Base-by-base conservation (phyloP, 768 basidiomycete genomes). In the Termitomyces heimii region DNA sequence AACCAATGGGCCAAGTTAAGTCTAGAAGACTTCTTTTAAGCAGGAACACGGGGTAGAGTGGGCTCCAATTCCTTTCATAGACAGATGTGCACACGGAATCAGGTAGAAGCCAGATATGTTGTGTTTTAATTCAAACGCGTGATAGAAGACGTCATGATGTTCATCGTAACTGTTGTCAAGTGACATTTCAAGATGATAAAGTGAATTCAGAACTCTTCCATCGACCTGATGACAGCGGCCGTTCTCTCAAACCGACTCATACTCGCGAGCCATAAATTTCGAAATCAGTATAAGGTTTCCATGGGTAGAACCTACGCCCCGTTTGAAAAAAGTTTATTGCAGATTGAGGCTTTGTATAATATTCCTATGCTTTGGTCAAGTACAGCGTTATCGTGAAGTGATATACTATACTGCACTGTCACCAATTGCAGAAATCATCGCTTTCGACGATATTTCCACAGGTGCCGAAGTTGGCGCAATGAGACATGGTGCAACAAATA, bases 401-500 rank as follows among this genome's bases (percentile, higher is more conserved):
- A 16, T 22, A 34, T 37, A 28, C 40, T 56, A 56, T 5, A 24
- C 34, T 28, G 40, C 16, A 45, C 9, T 42, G 13, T 32, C 28
- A 18, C 24, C 13, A 9, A 28, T n/a, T 42, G 32, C 43, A 14
- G 55, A n/a, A 5, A 39, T 43, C n/a, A 42, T 53, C 34, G 7
- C 35, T 48, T 58, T 52, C 5, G 42, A 29, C 22, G 31, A 22
- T 35, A 51, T 48, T 31, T 35, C 45, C 28, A 46, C 34, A 31
- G 58, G 28, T 31, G 49, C 42, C 7, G 59, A 61, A 1, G 44
- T 22, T 40, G 54, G 46, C 5, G 26, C 32, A 26, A 69, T 66
- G 28, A 76, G 67, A 54, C 73, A 79, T 8, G 79, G 80, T 10
- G 78, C 77, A 45, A 68, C 67, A 63, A 82, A 82, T 58, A 80